Base-by-base conservation (phyloP, 139 green algal genomes). In the Chlorokybus atmophyticus region DNA sequence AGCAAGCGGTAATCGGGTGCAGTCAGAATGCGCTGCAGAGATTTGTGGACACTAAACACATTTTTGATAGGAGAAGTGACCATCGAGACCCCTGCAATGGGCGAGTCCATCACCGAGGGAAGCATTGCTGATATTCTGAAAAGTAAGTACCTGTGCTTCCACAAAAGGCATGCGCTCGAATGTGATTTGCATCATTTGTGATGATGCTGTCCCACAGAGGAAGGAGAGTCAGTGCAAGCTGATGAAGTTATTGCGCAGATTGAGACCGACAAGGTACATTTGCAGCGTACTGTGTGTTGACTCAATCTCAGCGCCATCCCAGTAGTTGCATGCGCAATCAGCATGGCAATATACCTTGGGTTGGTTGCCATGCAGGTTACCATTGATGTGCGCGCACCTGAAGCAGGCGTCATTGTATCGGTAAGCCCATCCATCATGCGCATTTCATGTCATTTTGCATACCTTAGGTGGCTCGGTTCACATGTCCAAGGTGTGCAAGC, bases 211-310 rank as follows among this genome's bases (percentile, higher is more conserved):
- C 35, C n/a, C 52, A 39, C 61, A 69, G 61, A 28, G 2, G 32
- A 30, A 25, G 54, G 71, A 35, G 85, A 96, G 31, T 10, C 64
- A 4, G 82, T 97, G 2, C 70, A 79, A 10, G 79, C 84, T 56
- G 91, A 97, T 59, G 92, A 98, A 40, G 68, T 97, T 5, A 84
- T 99, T 44, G 82, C 87, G 0, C 85, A 95, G 75, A 90, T 99
- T 38, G 91, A 99, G 57, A 99, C 91, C 0, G 91, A 99, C 71
- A 99, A 71, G 63, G 60, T 58, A 40, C 23, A 35, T 25, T 30
- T 17, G 14, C 38, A 47, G n/a, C n/a, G n/a, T n/a, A n/a, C n/a
- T n/a, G n/a, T n/a, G n/a, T n/a, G n/a, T n/a, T n/a, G n/a, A n/a
- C n/a, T n/a, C n/a, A n/a, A n/a, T n/a, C n/a, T n/a, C n/a, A n/a